A percentile compares a stretch with the other conserved stretches of the same genome.
Evolutionary conservation across 1,284 basidiomycete genomes (phyloP).

Genomic region (Thecaphora thlaspeos): DNA sequence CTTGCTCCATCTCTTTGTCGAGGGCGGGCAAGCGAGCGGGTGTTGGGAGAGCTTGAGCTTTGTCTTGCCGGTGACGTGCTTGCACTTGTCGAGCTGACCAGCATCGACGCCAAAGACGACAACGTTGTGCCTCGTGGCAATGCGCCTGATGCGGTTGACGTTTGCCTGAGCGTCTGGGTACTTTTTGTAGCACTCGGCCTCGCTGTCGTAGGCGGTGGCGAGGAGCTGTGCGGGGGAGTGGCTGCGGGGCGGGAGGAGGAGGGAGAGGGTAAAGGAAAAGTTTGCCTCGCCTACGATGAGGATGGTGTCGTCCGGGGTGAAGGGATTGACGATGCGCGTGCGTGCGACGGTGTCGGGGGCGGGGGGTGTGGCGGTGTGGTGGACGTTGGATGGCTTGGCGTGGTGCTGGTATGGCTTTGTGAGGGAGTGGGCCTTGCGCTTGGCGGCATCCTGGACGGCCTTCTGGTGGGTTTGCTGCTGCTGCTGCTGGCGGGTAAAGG

Average conservation of each 20-base stretch:
- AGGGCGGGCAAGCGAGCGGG: not conserved
- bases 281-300: conserved; percentile 87
- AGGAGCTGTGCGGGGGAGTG: conserved; percentile 69
- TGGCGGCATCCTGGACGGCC: conserved; percentile 32
- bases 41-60: not conserved
- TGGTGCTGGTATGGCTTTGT: not conserved
- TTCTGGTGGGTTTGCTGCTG: conserved; percentile 19
- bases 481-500: conserved; percentile 30
- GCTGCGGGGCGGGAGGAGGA: conserved; percentile 62
- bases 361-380: too few relatives aligned
- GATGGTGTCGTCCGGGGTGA: conserved; percentile 72
- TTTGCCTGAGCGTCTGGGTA: conserved; percentile 76
- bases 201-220: conserved; percentile 83
- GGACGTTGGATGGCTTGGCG: too few relatives aligned
- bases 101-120: conserved; percentile 85
- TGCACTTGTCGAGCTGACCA: conserved; percentile 68
- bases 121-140: conserved; percentile 64
- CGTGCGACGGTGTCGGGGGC: not conserved
- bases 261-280: conserved; percentile 83
- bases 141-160: conserved; percentile 60
- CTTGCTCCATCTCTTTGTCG: conserved; percentile 67
- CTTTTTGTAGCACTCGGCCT: conserved; percentile 74
- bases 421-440: conserved; percentile 35
- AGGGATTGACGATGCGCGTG: conserved; percentile 64
- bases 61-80: conserved; percentile 56